Conservation (phyloP, 2,329 filamentous ascomycete species). For the Calonectria hongkongensis region DNA sequence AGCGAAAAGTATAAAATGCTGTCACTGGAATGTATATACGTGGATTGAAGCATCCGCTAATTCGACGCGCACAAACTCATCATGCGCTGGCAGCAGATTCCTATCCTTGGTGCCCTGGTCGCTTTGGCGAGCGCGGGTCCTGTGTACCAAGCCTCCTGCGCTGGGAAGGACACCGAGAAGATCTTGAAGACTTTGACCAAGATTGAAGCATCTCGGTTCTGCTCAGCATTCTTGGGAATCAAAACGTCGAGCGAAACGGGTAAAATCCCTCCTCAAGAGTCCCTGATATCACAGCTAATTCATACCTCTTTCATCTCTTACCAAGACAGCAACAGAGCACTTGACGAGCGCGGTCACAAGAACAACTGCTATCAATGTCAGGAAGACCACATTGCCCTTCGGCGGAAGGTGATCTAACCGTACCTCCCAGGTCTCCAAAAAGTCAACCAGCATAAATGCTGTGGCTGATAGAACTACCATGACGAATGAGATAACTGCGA, state of each 20-base stretch:
- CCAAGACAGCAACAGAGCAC: background rate
- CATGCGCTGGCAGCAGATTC: background rate
- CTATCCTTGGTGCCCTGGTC: background rate
- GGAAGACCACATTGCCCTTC: too few relatives aligned
- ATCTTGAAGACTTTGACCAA: background rate
- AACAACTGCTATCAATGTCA: too few relatives aligned
- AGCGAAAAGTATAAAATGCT: too few relatives aligned
- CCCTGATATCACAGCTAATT: background rate
- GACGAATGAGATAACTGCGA: too few relatives aligned
- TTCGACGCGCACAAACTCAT: too few relatives aligned
- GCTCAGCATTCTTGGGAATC: background rate
- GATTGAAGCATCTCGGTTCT: background rate
- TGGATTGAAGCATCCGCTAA: too few relatives aligned
- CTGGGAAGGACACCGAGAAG: background rate
- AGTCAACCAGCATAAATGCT: too few relatives aligned
- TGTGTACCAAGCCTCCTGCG: background rate
- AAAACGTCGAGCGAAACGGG: background rate
- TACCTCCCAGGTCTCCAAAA: too few relatives aligned
- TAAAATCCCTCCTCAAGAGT: background rate
- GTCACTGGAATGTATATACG: too few relatives aligned
- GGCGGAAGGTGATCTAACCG: too few relatives aligned
- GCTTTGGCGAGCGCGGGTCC: background rate
- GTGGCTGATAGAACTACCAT: too few relatives aligned
- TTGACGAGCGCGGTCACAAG: too few relatives aligned
- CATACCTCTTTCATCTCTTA: background rate